Conservation (phyloP, 129 eudicot genomes). For the Centrapalus pauciflorus region DNA sequence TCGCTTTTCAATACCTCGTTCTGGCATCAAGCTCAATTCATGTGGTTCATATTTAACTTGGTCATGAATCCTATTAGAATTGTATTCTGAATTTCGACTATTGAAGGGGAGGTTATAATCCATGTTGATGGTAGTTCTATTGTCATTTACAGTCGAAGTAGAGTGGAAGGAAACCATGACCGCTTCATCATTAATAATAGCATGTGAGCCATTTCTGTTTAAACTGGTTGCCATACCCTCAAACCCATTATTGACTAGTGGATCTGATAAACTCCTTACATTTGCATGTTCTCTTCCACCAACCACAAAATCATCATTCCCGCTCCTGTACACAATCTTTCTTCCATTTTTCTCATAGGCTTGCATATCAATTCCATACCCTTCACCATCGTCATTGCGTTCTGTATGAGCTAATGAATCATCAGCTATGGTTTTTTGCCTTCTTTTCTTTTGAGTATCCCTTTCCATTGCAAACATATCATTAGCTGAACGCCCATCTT, state of each 20-base stretch:
- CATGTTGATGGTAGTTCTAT: conserved; percentile 47
- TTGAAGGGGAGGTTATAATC: conserved; percentile 48
- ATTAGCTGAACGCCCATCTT: conserved; percentile 38
- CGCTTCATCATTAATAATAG: conserved; percentile 52
- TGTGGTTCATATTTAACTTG: conserved; percentile 57
- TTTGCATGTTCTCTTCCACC: conserved; percentile 39
- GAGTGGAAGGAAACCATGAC: conserved; percentile 60
- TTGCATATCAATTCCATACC: conserved; percentile 31
- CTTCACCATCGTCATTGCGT: conserved; percentile 21
- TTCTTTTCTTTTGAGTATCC: conserved; percentile 47
- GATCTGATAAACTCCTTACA: conserved; percentile 37
- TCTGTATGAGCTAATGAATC: conserved; percentile 50
- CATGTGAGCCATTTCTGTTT: conserved; percentile 24
- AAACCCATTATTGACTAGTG: conserved; percentile 36
- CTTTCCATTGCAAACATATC: conserved; percentile 59
- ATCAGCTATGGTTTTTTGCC: conserved; percentile 28
- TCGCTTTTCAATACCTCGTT: conserved; percentile 51
- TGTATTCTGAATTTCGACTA: conserved; percentile 29
- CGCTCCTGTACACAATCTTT: conserved; percentile 35
- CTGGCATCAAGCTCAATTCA: conserved; percentile 77
- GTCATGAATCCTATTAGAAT: conserved; percentile 20
- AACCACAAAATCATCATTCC: conserved; percentile 45
- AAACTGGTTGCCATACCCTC: conserved; percentile 28
- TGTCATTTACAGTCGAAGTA: conserved; percentile 41
- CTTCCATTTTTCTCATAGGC: conserved; percentile 47